Conservation (phyloP, 805 yeast genomes). For the Zygotorulaspora sp. region DNA sequence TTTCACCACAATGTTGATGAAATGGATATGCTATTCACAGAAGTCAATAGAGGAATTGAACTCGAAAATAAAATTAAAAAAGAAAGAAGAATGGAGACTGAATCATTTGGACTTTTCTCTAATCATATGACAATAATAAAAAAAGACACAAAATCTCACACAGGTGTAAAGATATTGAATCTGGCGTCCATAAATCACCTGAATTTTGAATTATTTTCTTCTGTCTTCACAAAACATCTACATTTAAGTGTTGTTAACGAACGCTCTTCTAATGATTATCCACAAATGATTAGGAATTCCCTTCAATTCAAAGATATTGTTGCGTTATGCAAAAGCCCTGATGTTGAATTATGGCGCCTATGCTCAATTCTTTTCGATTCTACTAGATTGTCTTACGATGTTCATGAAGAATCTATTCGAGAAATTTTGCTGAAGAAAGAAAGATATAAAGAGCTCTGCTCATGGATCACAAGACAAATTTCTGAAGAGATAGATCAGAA, state of each 20-base stretch:
- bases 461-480: slow-evolving; percentile 54
- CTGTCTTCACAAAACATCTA: slow-evolving; percentile 26
- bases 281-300: slow-evolving; percentile 36
- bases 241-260: slow-evolving; percentile 19
- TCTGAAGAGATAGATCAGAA: slow-evolving; percentile 34
- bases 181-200: slow-evolving; percentile 6
- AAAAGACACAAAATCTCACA: slow-evolving; percentile 6
- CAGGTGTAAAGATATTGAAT: slow-evolving; percentile 15
- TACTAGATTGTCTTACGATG: slow-evolving; percentile 18
- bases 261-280: slow-evolving; percentile 36
- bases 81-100: slow-evolving; percentile 27
- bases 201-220: slow-evolving; percentile 13
- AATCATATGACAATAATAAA: slow-evolving; percentile 18
- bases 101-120: slow-evolving; percentile 24
- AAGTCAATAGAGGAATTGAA: slow-evolving; percentile 37
- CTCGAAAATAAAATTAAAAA: slow-evolving; percentile 27
- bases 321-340: slow-evolving; percentile 17
- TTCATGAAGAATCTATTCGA: slow-evolving; percentile 22
- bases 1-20: slow-evolving; percentile 8
- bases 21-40: slow-evolving; percentile 37
- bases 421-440: slow-evolving; percentile 30
- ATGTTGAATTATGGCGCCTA: slow-evolving; percentile 46
- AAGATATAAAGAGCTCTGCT: slow-evolving; percentile 45
- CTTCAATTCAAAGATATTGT: slow-evolving; percentile 32
- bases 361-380: slow-evolving; percentile 61